Evolutionary conservation across 257 asterid species (phyloP).

Genomic region (Avicennia marina): DNA sequence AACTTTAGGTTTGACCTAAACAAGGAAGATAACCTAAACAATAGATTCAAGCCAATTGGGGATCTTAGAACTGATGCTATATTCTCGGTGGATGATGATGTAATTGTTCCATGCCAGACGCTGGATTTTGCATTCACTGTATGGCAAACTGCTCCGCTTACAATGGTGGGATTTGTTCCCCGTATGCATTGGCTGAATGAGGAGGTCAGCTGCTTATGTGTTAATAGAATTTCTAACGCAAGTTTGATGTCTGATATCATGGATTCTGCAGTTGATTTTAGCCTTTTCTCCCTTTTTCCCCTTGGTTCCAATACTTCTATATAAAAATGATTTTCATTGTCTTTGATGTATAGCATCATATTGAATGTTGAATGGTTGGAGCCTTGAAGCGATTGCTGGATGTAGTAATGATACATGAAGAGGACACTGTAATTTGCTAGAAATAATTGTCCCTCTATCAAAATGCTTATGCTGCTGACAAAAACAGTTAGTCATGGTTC

Average conservation of each 20-base stretch:
- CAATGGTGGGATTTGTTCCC: conserved; percentile 72
- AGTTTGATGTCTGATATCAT: not conserved
- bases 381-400: not conserved
- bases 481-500: not conserved
- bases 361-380: not conserved
- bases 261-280: not conserved
- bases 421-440: too few relatives aligned
- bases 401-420: not conserved
- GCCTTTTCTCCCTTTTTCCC: not conserved
- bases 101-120: conserved; percentile 52
- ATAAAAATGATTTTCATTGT: too few relatives aligned
- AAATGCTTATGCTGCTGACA: too few relatives aligned
- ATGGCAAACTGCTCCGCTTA: conserved; percentile 58
- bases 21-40: conserved; percentile 53
- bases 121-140: conserved; percentile 55
- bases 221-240: not conserved
- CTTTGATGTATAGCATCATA: not conserved
- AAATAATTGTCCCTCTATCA: too few relatives aligned
- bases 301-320: not conserved
- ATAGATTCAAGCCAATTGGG: conserved; percentile 51
- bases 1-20: conserved; percentile 54
- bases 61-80: conserved; percentile 58
- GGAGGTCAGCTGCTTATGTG: conserved; percentile 32
- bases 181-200: conserved; percentile 57
- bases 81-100: conserved; percentile 67